Evolutionary conservation across 2,329 filamentous ascomycete genomes (phyloP), one percentile per base, ranked within the genome.

Genomic region (Cytospora paraplurivora): DNA sequence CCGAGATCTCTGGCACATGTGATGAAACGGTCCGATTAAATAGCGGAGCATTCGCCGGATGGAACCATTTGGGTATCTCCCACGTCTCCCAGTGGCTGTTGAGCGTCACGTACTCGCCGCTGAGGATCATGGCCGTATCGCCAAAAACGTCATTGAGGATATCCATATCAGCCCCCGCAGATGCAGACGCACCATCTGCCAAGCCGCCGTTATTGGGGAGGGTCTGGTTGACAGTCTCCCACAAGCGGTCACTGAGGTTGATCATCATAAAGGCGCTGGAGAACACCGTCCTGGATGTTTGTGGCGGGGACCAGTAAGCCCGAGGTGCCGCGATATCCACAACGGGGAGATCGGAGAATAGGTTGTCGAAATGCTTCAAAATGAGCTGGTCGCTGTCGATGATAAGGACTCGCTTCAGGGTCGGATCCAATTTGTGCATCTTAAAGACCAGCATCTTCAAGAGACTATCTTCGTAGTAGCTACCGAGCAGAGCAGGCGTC

Each of bases 221-320:
- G 1, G 38, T 52, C 19, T 19, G n/a, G 38, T 55, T 61, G n/a
- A 61, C 38, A 4, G 27, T 61, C 11, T 49, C 15, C 58, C 58
- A 61, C 7, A 61, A 38, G 50, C 58, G 51, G 19, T 55, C 51
- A 17, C 58, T 61, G n/a, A 61, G 21, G 10, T 17, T 49, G 38
- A 61, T 55, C 58, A 61, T n/a, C 51, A 61, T 61, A 38, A 61
- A 61, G 3, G 58, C 58, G 32, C 58, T 61, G 17, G 51, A 49
- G 1, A 61, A 61, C 1, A 15, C 32, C 0, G 58, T 27, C 32
- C 27, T 4, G 27, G 27, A 2, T 3, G 37, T 2, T 4, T 32
- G 7, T 5, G 13, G 6, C 32, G 3, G 13, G 1, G 49, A 38
- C 58, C 58, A 61, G 32, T 61, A 61, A 0, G 58, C 51, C 5